phyloP scores from a whole-genome alignment of 163 green algal genomes.

The Scenedesmus sp. region DNA sequence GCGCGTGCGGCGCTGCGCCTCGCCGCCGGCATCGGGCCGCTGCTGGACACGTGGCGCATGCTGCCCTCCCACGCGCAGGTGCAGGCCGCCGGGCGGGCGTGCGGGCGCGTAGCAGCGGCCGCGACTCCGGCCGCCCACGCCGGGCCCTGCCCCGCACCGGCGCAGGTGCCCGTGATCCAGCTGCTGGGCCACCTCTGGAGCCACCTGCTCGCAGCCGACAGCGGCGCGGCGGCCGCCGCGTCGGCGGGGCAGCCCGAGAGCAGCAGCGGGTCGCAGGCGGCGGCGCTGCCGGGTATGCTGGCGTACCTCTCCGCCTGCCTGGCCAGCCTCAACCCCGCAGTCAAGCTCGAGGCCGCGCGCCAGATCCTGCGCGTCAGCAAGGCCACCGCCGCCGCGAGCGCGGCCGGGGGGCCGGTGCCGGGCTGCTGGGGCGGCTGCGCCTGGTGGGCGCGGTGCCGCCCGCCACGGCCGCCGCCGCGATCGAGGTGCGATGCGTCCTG shows the following conservation, averaged over 20 bases:
- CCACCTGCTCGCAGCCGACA: conserved; percentile 24
- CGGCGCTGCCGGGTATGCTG: conserved; percentile 32
- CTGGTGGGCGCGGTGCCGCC: conserved; percentile 26
- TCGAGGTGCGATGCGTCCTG: conserved; percentile 15
- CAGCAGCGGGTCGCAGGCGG: conserved; percentile 24
- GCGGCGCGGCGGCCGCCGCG: background rate
- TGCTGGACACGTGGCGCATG: conserved; percentile 48
- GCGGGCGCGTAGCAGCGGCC: background rate
- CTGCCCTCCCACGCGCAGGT: conserved; percentile 40
- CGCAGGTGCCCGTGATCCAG: conserved; percentile 35
- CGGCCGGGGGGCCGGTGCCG: background rate
- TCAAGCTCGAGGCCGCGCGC: conserved; percentile 34
- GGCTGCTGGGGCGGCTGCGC: conserved; percentile 5
- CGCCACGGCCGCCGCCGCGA: conserved; percentile 29
- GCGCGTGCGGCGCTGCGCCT: conserved; percentile 23
- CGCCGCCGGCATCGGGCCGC: conserved; percentile 5
- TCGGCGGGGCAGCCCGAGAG: conserved; percentile 15
- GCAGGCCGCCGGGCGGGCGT: no score
- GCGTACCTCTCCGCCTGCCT: conserved; percentile 18
- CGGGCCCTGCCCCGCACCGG: background rate
- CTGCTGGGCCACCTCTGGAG: conserved; percentile 37
- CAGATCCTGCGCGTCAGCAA: conserved; percentile 29
- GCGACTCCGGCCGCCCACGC: no score
- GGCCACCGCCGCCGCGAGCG: background rate
- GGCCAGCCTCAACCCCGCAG: conserved; percentile 28